Percentiles rank a stretch among this genome's conserved stretches.
Evolutionary conservation across 192 early-diverging fungal species (phyloP).

Genomic region (Dissophora globulifera): DNA sequence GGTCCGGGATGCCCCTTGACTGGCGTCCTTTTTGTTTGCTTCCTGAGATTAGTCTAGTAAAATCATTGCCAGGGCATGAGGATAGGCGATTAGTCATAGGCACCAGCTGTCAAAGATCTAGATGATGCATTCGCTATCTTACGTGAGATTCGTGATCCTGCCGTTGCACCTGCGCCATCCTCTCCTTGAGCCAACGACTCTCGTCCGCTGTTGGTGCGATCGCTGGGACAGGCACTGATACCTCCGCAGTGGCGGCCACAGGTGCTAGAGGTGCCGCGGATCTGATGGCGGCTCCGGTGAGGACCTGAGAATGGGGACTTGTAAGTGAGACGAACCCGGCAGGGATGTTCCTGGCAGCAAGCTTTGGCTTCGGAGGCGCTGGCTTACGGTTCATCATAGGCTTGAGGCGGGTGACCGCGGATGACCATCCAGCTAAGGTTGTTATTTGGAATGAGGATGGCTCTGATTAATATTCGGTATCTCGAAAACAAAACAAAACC

Average conservation of each 20-base stretch:
- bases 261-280: background rate
- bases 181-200: conserved; percentile 28
- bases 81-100: no score
- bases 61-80: no score
- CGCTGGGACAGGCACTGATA: background rate
- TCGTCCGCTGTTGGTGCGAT: conserved; percentile 29
- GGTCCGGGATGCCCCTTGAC: conserved; percentile 42
- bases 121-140: no score
- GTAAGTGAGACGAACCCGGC: conserved; percentile 30
- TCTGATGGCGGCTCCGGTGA: background rate
- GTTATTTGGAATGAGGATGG: background rate
- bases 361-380: conserved; percentile 60
- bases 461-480: conserved; percentile 23
- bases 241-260: background rate
- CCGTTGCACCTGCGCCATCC: conserved; percentile 50
- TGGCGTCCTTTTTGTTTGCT: conserved; percentile 40
- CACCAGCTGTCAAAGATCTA: no score
- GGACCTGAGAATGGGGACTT: background rate
- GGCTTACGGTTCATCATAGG: conserved; percentile 60
- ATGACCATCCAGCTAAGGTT: conserved; percentile 52
- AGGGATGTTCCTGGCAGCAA: conserved; percentile 32
- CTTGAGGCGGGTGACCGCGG: conserved; percentile 53
- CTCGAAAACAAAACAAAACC: background rate
- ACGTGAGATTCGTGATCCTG: conserved; percentile 42
- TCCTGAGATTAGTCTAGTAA: conserved; percentile 15